A percentile compares a stretch with the other conserved stretches of the same genome.
These are phyloP conservation scores for Eimeria praecox DNA, from an alignment of 169 alveolate species.

Conservation along the genomic window DNA sequence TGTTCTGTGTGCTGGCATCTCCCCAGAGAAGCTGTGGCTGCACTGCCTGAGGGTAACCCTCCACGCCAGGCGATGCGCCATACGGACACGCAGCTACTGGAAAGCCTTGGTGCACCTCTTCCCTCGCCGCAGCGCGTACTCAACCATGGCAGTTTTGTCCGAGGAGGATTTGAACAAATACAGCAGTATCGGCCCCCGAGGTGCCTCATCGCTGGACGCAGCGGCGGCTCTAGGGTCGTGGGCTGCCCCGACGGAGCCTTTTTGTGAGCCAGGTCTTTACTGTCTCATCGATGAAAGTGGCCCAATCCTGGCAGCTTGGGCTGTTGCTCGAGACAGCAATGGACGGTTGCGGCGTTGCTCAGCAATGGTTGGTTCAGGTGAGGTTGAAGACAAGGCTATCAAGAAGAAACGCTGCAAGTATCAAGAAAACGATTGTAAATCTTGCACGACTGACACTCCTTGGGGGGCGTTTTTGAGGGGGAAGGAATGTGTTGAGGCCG, in stretches of 20 bases:
- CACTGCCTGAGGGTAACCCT: slow-evolving; percentile 74
- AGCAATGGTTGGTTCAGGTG: slow-evolving; percentile 30
- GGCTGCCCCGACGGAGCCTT: slow-evolving; percentile 62
- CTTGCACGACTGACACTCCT: not conserved
- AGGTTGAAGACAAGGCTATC: not conserved
- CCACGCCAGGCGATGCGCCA: slow-evolving; percentile 70
- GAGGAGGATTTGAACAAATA: slow-evolving; percentile 13
- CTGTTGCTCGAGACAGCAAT: slow-evolving; percentile 17
- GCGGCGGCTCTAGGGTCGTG: not conserved
- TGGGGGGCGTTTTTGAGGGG: slow-evolving; percentile 12
- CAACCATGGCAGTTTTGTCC: slow-evolving; percentile 21
- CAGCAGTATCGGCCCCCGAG: slow-evolving; percentile 30
- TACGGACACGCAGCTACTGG: slow-evolving; percentile 64
- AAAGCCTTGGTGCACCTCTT: slow-evolving; percentile 63
- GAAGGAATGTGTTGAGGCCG: slow-evolving; percentile 17
- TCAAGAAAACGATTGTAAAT: not conserved
- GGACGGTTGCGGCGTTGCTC: slow-evolving; percentile 70
- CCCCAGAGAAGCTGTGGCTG: slow-evolving; percentile 18
- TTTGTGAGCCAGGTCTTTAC: slow-evolving; percentile 50
- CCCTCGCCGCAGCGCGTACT: slow-evolving; percentile 71
- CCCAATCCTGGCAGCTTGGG: slow-evolving; percentile 65
- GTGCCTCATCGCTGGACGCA: not conserved
- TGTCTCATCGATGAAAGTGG: slow-evolving; percentile 45
- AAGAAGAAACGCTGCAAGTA: not conserved
- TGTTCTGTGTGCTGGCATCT: not conserved